These are phyloP conservation scores for Psilocybe cyanescens DNA, from an alignment of 768 basidiomycete species.

Conservation along the genomic window DNA sequence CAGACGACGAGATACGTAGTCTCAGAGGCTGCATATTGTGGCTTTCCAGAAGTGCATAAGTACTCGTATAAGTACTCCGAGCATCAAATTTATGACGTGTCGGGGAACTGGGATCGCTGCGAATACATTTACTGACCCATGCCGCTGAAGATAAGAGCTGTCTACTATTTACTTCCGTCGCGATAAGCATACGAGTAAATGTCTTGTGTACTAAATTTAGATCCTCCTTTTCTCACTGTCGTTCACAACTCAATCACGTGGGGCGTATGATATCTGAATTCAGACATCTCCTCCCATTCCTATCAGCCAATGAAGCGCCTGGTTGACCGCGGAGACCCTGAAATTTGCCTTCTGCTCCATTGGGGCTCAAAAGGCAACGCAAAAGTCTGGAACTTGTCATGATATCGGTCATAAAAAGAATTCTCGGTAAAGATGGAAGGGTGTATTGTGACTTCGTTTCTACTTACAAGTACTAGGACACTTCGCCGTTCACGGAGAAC, in stretches of 20 bases:
- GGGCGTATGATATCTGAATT: conserved; percentile 2
- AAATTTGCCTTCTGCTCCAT: conserved; percentile 5
- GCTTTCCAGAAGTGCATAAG: too few relatives aligned
- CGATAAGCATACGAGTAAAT: not conserved
- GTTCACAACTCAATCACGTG: conserved; percentile 4
- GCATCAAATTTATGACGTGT: too few relatives aligned
- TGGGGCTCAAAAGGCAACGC: not conserved
- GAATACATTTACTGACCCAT: too few relatives aligned
- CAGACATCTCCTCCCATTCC: conserved; percentile 12
- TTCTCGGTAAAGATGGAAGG: not conserved
- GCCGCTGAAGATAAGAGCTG: too few relatives aligned
- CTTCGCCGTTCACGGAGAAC: not conserved
- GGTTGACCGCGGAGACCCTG: not conserved
- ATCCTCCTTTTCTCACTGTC: not conserved
- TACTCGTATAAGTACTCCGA: too few relatives aligned
- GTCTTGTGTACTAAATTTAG: not conserved
- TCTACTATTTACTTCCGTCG: too few relatives aligned
- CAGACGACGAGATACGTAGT: too few relatives aligned
- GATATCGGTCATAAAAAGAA: not conserved
- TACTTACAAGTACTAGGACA: not conserved
- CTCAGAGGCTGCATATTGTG: too few relatives aligned
- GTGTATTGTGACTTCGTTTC: not conserved
- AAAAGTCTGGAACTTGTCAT: not conserved
- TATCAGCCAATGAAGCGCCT: conserved; percentile 22
- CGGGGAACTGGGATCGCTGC: too few relatives aligned